These are phyloP conservation scores for Pythium sukuiense DNA, from an alignment of 352 stramenopile genomes.

Conservation along the genomic window DNA sequence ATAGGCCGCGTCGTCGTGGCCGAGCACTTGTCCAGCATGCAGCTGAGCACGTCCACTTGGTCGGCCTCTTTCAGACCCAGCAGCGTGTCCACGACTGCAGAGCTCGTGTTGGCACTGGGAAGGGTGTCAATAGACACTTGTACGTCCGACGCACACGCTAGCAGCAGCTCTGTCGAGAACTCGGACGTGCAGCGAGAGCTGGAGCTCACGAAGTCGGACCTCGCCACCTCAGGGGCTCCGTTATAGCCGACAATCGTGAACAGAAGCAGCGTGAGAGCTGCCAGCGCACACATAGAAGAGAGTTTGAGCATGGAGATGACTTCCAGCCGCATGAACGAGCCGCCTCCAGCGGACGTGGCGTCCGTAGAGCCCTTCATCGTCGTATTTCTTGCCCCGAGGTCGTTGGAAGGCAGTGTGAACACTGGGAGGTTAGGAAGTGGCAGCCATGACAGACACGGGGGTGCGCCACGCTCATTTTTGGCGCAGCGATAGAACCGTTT, in stretches of 20 bases:
- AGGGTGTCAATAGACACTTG: background rate
- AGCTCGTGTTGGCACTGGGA: constrained; percentile 27
- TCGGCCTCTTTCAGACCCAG: constrained; percentile 35
- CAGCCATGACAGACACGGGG: background rate
- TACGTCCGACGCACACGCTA: constrained; percentile 27
- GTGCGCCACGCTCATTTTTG: background rate
- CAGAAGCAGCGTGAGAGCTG: constrained; percentile 34
- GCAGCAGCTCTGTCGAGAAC: constrained; percentile 42
- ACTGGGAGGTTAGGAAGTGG: background rate
- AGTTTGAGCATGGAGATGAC: constrained; percentile 65
- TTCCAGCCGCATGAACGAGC: constrained; percentile 67
- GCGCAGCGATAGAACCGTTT: background rate
- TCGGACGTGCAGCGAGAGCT: constrained; percentile 50
- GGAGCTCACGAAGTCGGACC: constrained; percentile 52
- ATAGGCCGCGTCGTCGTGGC: constrained; percentile 44
- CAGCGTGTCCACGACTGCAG: constrained; percentile 42
- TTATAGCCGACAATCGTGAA: constrained; percentile 51
- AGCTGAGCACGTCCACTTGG: constrained; percentile 37
- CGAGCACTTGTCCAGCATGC: constrained; percentile 56
- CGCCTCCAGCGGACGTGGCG: constrained; percentile 23
- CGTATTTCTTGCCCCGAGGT: background rate
- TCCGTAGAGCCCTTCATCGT: constrained; percentile 1
- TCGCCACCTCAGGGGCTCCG: constrained; percentile 37
- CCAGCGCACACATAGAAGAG: constrained; percentile 28
- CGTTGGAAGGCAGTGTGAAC: background rate